phyloP scores from a whole-genome alignment of 2,329 filamentous ascomycete species.

The Apiospora rasikravindrae region DNA sequence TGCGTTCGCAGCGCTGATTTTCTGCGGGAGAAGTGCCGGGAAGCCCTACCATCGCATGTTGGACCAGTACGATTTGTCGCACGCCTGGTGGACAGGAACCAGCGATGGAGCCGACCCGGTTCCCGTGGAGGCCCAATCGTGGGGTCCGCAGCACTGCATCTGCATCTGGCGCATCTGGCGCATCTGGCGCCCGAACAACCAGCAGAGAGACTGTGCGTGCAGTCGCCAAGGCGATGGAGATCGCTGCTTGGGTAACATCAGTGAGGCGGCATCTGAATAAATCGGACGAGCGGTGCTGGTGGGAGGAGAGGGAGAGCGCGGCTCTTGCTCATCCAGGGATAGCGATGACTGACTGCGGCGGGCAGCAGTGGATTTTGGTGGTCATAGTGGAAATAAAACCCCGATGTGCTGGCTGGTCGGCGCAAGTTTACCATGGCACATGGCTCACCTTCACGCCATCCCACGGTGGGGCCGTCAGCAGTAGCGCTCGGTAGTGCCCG shows the following conservation, averaged over 20 bases:
- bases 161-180: not conserved
- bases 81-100: not conserved
- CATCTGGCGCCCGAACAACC: not conserved
- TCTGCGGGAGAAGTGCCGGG: not conserved
- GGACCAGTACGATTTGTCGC: not conserved
- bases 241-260: not conserved
- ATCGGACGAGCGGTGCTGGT: not conserved
- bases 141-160: not conserved
- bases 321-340: not conserved
- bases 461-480: not conserved
- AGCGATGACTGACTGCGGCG: not conserved
- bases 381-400: not conserved
- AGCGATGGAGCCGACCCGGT: constrained; percentile 1
- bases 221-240: not conserved
- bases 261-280: not conserved
- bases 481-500: constrained; percentile 4
- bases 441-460: not conserved
- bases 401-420: constrained; percentile 1
- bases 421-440: not conserved
- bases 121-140: constrained; percentile 8
- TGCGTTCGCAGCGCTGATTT: not conserved
- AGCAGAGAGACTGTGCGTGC: not conserved
- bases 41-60: not conserved
- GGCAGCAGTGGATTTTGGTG: not conserved
- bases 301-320: not conserved